These are phyloP conservation scores for Linum trigynum DNA, from an alignment of 345 rosid species.

Conservation along the genomic window DNA sequence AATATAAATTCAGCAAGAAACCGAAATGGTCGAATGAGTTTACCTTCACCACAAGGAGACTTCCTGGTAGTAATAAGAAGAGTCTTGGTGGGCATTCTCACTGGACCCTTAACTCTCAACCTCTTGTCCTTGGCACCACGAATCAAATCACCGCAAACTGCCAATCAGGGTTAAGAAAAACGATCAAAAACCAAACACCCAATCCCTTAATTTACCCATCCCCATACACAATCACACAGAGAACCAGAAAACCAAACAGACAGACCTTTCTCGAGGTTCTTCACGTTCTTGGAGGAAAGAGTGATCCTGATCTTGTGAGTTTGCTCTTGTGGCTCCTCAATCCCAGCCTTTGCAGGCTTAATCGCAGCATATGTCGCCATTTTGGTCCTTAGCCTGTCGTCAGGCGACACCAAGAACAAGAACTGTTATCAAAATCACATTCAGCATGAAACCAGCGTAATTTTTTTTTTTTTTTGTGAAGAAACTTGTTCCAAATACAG, in stretches of 20 bases:
- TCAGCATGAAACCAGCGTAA: too few species aligned
- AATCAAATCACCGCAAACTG: conserved; percentile 47
- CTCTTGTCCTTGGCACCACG: conserved; percentile 56
- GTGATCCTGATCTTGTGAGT: conserved; percentile 72
- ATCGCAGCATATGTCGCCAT: background rate
- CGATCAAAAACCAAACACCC: background rate
- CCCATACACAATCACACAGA: background rate
- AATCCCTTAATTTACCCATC: too few species aligned
- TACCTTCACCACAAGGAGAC: conserved; percentile 64
- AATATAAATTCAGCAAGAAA: background rate
- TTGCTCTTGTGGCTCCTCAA: conserved; percentile 55
- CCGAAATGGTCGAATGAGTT: conserved; percentile 1
- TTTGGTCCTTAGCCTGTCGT: background rate
- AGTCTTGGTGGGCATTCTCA: conserved; percentile 52
- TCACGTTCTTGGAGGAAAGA: conserved; percentile 63
- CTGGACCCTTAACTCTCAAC: conserved; percentile 51
- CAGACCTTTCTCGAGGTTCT: conserved; percentile 64
- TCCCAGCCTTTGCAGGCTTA: conserved; percentile 37
- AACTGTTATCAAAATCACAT: too few species aligned
- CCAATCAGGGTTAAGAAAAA: background rate
- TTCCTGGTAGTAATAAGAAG: conserved; percentile 52
- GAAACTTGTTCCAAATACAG: too few species aligned
- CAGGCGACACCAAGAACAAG: too few species aligned
- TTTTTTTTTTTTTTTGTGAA: too few species aligned
- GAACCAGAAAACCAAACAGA: background rate